Evolutionary conservation across 164 flowering plant genomes (phyloP), one percentile per base, ranked within the genome.

Genomic region (Aristolochia fimbriata): DNA sequence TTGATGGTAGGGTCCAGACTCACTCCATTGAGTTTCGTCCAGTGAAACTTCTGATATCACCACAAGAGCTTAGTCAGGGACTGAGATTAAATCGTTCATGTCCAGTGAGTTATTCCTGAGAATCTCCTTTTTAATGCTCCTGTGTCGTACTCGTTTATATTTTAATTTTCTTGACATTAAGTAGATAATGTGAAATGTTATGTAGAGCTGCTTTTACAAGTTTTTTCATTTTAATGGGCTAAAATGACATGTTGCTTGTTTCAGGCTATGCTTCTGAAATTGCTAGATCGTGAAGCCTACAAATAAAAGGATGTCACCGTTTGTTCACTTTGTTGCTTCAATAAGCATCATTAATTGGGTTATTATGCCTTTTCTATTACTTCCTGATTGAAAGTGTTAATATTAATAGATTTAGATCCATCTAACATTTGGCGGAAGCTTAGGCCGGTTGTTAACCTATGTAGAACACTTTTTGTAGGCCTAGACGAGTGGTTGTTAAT

Each of bases 1-100:
- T 71, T 51, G 96, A 87, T 70, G 74, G 59, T 62, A 76, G 82
- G 71, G 84, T 79, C 27, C 70, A 72, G 20, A 76, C 48, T 66
- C 89, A 75, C 33, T 80, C 90, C 37, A 50, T 77, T 71, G 91
- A 92, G 69, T 87, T 75, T 70, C 88, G 88, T 52, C 79, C 91
- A 5, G 85, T 84, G 70, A 93, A 85, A 80, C 82, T 88, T 58
- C 76, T 90, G 41, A 67, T 93, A 49, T 78, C 97, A 61, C 67
- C 62, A 51, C 71, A 70, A 58, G 90, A 89, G 73, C 84, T 93
- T 33, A 65, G 72, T 56, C 83, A 79, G 64, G 96, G 85, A 17
- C 61, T 90, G 68, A 82, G 83, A 68, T 70, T 76, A 24, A 71
- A 79, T 62, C 66, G 63, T 47, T 81, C 80, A 23, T 86, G 88